Evolutionary conservation across 805 yeast species (phyloP).

Genomic region (Wickerhamiella kurtzmanii): DNA sequence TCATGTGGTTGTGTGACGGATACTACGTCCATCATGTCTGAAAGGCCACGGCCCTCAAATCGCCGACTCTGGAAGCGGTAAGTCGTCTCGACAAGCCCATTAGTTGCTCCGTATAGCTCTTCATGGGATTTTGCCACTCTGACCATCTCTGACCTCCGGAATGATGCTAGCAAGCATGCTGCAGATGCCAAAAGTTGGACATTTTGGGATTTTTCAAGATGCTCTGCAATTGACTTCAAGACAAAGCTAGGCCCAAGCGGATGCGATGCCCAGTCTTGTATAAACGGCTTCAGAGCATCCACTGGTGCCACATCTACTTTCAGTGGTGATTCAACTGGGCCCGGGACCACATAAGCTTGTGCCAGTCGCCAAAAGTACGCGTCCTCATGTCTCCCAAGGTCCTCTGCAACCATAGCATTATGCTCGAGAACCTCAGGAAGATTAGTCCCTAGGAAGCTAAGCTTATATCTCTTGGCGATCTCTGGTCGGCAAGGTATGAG

Average conservation of each 20-base stretch:
- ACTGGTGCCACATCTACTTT: conserved; percentile 1
- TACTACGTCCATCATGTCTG: neutral
- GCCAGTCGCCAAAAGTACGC: conserved; percentile 58
- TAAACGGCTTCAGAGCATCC: neutral
- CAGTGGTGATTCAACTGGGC: neutral
- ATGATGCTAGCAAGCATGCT: neutral
- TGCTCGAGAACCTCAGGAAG: conserved; percentile 54
- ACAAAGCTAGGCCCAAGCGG: conserved; percentile 57
- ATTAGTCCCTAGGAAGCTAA: conserved; percentile 26
- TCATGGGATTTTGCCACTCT: neutral
- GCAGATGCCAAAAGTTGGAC: neutral
- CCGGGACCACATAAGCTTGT: conserved; percentile 3
- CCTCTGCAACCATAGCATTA: conserved; percentile 58
- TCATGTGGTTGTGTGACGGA: neutral
- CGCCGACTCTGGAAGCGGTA: neutral
- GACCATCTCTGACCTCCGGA: neutral
- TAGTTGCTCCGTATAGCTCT: too few relatives aligned
- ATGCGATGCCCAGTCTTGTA: conserved; percentile 58
- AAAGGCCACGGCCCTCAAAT: neutral
- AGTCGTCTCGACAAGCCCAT: neutral
- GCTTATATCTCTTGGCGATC: conserved; percentile 34
- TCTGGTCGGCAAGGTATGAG: conserved; percentile 62
- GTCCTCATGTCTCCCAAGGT: conserved; percentile 46
- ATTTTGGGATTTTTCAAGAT: conserved; percentile 37
- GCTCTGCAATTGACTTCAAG: conserved; percentile 42